Evolutionary conservation across 2,329 filamentous ascomycete genomes (phyloP).

Genomic region (Paracorniculantispora psalliotae): DNA sequence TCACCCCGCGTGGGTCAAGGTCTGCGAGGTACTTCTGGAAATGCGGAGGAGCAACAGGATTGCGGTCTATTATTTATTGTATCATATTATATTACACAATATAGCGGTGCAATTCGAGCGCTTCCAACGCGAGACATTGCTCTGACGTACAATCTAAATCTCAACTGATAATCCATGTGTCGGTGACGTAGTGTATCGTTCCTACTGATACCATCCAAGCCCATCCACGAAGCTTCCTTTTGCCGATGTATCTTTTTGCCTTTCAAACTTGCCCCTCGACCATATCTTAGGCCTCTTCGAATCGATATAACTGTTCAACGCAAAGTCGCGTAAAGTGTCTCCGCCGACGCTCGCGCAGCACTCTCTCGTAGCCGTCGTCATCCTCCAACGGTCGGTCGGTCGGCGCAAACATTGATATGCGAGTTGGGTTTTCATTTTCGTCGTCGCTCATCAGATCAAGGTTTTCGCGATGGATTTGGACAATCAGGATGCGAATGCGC

Average conservation of each 20-base stretch:
- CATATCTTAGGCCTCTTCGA: constrained; percentile 5
- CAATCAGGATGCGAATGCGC: not conserved
- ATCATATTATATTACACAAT: no score
- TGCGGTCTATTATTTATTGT: no score
- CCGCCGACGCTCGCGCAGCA: not conserved
- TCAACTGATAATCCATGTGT: no score
- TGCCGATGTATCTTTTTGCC: not conserved
- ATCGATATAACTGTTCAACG: constrained; percentile 12
- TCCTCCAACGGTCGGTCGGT: not conserved
- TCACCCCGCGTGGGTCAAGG: not conserved
- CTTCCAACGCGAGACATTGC: no score
- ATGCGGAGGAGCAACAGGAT: no score
- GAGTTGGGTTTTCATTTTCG: not conserved
- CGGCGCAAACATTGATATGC: not conserved
- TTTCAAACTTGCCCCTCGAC: not conserved
- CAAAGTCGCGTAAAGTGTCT: not conserved
- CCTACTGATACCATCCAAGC: not conserved
- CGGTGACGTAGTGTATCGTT: no score
- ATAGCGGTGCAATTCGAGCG: no score
- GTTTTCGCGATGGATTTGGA: not conserved
- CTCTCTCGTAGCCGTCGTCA: not conserved
- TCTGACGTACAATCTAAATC: no score
- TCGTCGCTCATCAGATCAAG: not conserved
- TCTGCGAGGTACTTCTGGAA: no score
- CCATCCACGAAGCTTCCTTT: not conserved